Evolutionary conservation across 345 rosid species (phyloP), one percentile per base, ranked within the genome.

Genomic region (Noccaea caerulescens): DNA sequence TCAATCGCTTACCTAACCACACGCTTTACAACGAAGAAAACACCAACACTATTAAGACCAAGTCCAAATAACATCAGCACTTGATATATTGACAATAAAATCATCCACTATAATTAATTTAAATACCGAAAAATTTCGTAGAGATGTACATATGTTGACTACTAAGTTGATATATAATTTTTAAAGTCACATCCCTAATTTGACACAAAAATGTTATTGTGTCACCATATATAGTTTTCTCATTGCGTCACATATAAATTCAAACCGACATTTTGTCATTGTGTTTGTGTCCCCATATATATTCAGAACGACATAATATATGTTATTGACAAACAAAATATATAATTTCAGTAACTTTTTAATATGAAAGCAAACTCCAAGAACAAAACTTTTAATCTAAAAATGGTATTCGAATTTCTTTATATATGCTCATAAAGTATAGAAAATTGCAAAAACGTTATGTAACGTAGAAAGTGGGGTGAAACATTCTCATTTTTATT

Each of bases 401-500:
- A 18, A 59, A 25, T 4, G 43, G n/a, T 62, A 45, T 43, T 30
- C 54, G 67, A 62, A 62, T 42, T 12, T 60, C 23, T 2, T 27
- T 42, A 25, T 39, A 14, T 37, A 25, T 25, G 43, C 42, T 45
- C 9, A 13, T n/a, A 61, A 30, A 27, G 30, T 23, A 42, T 46
- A 39, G 3, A 38, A 42, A 56, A 51, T 6, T n/a, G 38, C 38
- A 44, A 44, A 44, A 13, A 13, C 10, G 33, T 33, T 46, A 3
- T 45, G n/a, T 46, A 16, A 4, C 16, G 55, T 63, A 10, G 75
- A 60, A 70, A 10, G 75, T 69, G 68, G 53, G 41, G 75, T 36
- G 42, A 39, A 61, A 51, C 36, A 51, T 62, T 60, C 68, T 5
- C 14, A 66, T 14, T 16, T 30, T 42, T 54, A 67, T 68, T 41